Evolutionary conservation across 1,139 yeast genomes (phyloP).

Genomic region (Pichia sp.): DNA sequence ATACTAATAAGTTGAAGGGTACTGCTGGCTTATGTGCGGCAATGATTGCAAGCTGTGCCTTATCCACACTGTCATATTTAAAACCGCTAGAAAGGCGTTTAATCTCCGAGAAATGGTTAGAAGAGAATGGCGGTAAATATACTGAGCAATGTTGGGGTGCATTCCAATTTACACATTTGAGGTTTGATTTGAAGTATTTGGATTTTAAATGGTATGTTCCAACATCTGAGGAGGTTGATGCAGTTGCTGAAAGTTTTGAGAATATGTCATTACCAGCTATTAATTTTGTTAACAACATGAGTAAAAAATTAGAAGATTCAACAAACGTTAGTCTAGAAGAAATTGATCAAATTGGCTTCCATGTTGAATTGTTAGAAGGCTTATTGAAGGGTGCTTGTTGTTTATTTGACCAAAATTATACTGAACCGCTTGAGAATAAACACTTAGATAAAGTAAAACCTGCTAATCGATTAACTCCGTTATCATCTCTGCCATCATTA

Average conservation of each 20-base stretch:
- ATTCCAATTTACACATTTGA: constrained; percentile 46
- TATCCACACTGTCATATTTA: constrained; percentile 59
- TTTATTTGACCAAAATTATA: constrained; percentile 61
- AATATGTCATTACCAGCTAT: constrained; percentile 42
- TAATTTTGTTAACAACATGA: constrained; percentile 31
- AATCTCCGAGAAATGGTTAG: constrained; percentile 37
- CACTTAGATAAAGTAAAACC: constrained; percentile 8
- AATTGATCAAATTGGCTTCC: constrained; percentile 23
- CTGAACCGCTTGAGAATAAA: constrained; percentile 10
- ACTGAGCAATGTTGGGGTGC: constrained; percentile 67
- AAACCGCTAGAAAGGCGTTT: constrained; percentile 51
- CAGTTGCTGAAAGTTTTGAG: constrained; percentile 58
- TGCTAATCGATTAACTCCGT: constrained; percentile 2
- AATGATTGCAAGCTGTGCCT: constrained; percentile 44
- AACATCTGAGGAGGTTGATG: constrained; percentile 44
- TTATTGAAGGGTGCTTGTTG: constrained; percentile 73
- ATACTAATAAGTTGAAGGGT: constrained; percentile 63
- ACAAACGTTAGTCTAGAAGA: constrained; percentile 22
- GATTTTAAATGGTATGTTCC: constrained; percentile 77
- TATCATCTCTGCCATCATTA: constrained; percentile 20
- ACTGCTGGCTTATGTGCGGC: constrained; percentile 35
- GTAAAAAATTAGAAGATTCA: constrained; percentile 22
- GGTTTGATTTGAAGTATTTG: constrained; percentile 39
- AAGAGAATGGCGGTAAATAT: constrained; percentile 29
- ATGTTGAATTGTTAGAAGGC: constrained; percentile 26